Evolutionary conservation across 176 grass and related monocot genomes (phyloP), one percentile per base, ranked within the genome.

Genomic region (Triticum monococcum): DNA sequence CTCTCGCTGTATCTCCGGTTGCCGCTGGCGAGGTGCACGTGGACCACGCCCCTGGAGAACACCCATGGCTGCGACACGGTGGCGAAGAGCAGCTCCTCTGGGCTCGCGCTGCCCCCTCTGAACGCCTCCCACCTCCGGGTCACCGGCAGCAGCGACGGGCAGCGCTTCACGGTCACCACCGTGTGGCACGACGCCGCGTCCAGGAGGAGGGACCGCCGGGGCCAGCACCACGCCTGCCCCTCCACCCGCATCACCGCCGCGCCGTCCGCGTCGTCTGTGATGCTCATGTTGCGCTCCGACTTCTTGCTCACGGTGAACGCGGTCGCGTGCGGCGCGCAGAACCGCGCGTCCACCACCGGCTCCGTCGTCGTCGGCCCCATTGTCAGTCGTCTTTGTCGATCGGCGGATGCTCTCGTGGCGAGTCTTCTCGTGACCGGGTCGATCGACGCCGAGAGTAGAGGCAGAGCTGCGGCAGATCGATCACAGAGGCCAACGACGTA

Each of bases 221-320:
- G 57, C 33, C 90, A 9, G 74, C 72, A 82, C 59, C 88, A 57
- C 59, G 45, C 4, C 8, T 18, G 61, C 16, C 74, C 86, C 65
- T 89, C 75, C 82, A 95, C 78, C 46, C 86, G 84, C 23, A 95
- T 81, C 77, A 89, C 65, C 1, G 73, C 43, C 25, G 72, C 83
- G 32, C 66, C 66, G 1, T 18, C 2, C 76, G 88, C 68, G 71
- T 95, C 68, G 76, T 95, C 89, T 1, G 57, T 91, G 22, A 93
- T 86, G 31, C 32, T 13, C 89, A 84, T 91, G 45, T 90, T 71
- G 86, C 22, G 81, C 7, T 17, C 16, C 66, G 31, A 0, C 16
- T 13, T 86, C 85, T 88, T 87, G 8, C 79, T 78, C 64, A 88
- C 68, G 36, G 77, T 79, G 28, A 96, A 79, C 48, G 71, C 41